Evolutionary conservation across 768 basidiomycete species (phyloP).

Genomic region (Macrocybe gigantea): DNA sequence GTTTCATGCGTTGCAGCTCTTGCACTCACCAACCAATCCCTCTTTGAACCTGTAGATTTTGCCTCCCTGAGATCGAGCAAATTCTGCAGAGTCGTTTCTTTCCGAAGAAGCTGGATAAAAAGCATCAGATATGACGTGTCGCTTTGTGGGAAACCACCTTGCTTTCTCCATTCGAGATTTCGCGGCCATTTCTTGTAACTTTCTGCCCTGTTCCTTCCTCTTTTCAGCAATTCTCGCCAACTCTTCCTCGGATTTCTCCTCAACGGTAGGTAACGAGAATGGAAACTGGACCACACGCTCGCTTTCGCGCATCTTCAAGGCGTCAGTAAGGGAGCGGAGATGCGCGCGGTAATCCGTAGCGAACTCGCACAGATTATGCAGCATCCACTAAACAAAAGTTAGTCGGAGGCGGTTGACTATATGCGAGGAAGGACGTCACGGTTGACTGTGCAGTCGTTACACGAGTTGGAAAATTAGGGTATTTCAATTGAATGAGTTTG

Average conservation of each 20-base stretch:
- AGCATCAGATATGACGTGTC: not conserved
- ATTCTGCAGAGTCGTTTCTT: conserved; percentile 69
- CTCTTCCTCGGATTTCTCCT: conserved; percentile 92
- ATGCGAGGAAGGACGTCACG: conserved; percentile 35
- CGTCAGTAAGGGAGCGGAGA: conserved; percentile 64
- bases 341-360: conserved; percentile 67
- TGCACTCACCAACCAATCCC: conserved; percentile 65
- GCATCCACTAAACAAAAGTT: conserved; percentile 67
- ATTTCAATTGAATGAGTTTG: conserved; percentile 92
- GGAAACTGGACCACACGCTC: conserved; percentile 89
- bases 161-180: conserved; percentile 86
- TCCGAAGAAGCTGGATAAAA: conserved; percentile 52
- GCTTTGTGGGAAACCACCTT: conserved; percentile 2
- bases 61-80: conserved; percentile 60
- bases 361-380: conserved; percentile 82
- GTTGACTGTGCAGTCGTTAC: conserved; percentile 73
- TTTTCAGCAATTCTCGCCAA: conserved; percentile 71
- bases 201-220: conserved; percentile 78
- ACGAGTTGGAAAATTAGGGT: conserved; percentile 86
- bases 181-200: conserved; percentile 88
- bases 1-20: conserved; percentile 1
- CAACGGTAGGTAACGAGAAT: conserved; percentile 52
- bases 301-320: conserved; percentile 51
- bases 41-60: conserved; percentile 52
- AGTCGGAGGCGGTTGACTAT: not conserved